phyloP scores from a whole-genome alignment of 2,329 filamentous ascomycete species.

The Nannizzia gypsea region DNA sequence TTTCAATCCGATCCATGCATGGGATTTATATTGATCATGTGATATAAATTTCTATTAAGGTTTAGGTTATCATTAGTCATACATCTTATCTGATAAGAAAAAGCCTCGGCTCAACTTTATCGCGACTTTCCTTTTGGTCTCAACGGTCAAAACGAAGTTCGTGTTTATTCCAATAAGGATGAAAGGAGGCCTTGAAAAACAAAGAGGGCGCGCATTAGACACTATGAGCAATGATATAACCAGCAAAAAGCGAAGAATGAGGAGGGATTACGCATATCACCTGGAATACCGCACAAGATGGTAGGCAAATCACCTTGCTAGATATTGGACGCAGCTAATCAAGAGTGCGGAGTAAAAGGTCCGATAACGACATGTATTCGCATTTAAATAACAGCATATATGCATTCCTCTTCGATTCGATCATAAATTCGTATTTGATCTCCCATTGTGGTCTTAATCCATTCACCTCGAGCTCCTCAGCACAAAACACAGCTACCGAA shows the following conservation, averaged over 20 bases:
- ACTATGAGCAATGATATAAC: slow-evolving; percentile 23
- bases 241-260: slow-evolving; percentile 48
- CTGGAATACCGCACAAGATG: slow-evolving; percentile 81
- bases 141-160: background rate
- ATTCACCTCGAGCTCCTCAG: slow-evolving; percentile 49
- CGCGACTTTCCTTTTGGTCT: slow-evolving; percentile 1
- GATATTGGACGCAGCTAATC: background rate
- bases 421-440: slow-evolving; percentile 82
- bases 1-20: background rate
- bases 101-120: slow-evolving; percentile 13
- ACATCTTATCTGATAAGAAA: slow-evolving; percentile 4
- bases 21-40: background rate
- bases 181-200: background rate
- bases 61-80: slow-evolving; percentile 15
- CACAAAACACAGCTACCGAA: slow-evolving; percentile 2
- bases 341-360: slow-evolving; percentile 42
- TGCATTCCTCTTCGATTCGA: slow-evolving; percentile 75
- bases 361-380: slow-evolving; percentile 88
- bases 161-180: background rate
- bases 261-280: slow-evolving; percentile 64
- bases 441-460: slow-evolving; percentile 63
- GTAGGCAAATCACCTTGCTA: slow-evolving; percentile 33
- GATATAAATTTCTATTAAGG: background rate
- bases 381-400: slow-evolving; percentile 90
- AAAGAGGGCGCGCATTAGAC: too few relatives aligned